Conservation (phyloP, 495 filamentous ascomycete species). For the Tuber brumale region DNA sequence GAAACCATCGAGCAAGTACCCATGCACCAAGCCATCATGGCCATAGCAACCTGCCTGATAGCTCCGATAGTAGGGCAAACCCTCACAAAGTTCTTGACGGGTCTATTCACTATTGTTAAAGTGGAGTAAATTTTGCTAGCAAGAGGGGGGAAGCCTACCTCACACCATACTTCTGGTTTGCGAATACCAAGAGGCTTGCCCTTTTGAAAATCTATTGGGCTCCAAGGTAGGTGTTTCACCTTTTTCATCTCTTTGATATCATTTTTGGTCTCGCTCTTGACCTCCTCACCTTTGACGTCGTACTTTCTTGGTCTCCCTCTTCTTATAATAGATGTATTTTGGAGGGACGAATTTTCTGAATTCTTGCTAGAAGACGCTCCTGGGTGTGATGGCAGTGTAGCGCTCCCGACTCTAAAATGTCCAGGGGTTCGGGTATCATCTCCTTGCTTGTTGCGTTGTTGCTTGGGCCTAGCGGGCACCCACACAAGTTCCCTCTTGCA, state of each 20-base stretch:
- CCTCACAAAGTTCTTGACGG: slow-evolving; percentile 60
- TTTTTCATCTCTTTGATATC: slow-evolving; percentile 13
- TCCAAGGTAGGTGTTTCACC: not conserved
- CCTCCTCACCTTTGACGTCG: slow-evolving; percentile 9
- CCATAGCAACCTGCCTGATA: slow-evolving; percentile 59
- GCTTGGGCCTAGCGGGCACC: not conserved
- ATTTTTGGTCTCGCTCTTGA: slow-evolving; percentile 12
- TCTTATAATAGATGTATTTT: not conserved
- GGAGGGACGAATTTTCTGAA: not conserved
- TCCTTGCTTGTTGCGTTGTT: slow-evolving; percentile 1
- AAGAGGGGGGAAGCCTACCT: slow-evolving; percentile 20
- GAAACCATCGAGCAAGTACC: slow-evolving; percentile 59
- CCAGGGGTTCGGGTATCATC: not conserved
- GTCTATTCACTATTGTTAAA: slow-evolving; percentile 41
- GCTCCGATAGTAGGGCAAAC: slow-evolving; percentile 58
- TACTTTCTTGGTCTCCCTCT: slow-evolving; percentile 14
- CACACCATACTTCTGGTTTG: slow-evolving; percentile 36
- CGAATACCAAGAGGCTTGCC: slow-evolving; percentile 32
- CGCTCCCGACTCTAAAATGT: not conserved
- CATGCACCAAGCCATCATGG: slow-evolving; percentile 47
- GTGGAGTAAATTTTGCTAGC: not conserved
- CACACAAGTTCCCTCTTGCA: not conserved
- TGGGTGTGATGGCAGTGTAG: not conserved
- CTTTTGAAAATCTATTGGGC: slow-evolving; percentile 23
- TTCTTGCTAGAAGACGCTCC: not conserved